Conservation (phyloP, 371 early-diverging fungal genomes). For the Mortierella sp. region DNA sequence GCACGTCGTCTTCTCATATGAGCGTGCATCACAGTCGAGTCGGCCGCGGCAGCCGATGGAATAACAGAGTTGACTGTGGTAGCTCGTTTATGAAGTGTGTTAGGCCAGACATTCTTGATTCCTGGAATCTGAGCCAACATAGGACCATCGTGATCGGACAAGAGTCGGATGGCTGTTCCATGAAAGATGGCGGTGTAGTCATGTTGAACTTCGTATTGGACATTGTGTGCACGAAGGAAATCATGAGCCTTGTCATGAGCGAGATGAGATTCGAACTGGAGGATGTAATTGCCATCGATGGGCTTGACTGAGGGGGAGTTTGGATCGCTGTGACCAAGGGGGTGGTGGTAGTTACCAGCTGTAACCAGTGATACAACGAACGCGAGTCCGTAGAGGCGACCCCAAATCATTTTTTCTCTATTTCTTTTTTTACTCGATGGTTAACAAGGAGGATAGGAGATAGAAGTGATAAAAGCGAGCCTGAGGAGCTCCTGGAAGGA, state of each 20-base stretch:
- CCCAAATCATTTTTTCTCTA: too few relatives aligned
- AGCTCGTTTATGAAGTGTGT: slow-evolving; percentile 8
- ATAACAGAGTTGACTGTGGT: not conserved
- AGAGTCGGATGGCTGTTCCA: slow-evolving; percentile 3
- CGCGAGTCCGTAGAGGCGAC: too few relatives aligned
- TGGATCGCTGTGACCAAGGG: too few relatives aligned
- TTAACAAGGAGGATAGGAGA: not conserved
- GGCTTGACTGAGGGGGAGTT: not conserved
- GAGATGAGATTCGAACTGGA: not conserved
- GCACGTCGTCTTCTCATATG: too few relatives aligned
- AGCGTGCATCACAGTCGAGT: too few relatives aligned
- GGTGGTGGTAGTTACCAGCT: not conserved
- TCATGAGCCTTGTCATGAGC: not conserved
- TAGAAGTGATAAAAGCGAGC: not conserved
- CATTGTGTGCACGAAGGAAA: not conserved
- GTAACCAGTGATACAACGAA: slow-evolving; percentile 2
- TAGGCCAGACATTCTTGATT: slow-evolving; percentile 48
- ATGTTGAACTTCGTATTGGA: not conserved
- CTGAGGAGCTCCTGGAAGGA: too few relatives aligned
- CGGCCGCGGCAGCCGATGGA: too few relatives aligned
- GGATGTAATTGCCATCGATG: not conserved
- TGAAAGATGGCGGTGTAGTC: slow-evolving; percentile 10
- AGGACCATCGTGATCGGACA: slow-evolving; percentile 16
- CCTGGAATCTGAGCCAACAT: slow-evolving; percentile 25
- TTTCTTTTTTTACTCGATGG: too few relatives aligned